Evolutionary conservation across 805 yeast species (phyloP).

Genomic region (Metschnikowia amazonensis): DNA sequence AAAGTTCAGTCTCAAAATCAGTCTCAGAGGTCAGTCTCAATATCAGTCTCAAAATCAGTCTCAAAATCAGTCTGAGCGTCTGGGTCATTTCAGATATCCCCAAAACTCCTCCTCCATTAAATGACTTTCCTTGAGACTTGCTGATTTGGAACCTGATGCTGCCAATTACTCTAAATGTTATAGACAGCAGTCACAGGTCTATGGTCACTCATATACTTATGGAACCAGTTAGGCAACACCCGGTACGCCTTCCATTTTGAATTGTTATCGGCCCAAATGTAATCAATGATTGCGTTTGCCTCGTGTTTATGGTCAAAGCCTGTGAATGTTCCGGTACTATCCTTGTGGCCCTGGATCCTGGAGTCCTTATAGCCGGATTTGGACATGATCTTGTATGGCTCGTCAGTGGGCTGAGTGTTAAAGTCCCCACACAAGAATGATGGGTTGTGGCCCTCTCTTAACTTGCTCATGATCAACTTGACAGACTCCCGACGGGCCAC

Average conservation of each 20-base stretch:
- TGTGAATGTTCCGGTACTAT: slow-evolving; percentile 44
- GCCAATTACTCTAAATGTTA: too few species aligned
- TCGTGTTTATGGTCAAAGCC: slow-evolving; percentile 40
- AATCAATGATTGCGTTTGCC: slow-evolving; percentile 37
- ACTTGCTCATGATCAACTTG: slow-evolving; percentile 37
- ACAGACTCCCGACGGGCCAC: slow-evolving; percentile 35
- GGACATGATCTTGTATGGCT: slow-evolving; percentile 38
- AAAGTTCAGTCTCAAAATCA: too few species aligned
- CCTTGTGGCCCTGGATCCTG: slow-evolving; percentile 28
- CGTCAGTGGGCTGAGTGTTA: slow-evolving; percentile 40
- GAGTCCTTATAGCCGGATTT: slow-evolving; percentile 39
- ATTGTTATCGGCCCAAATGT: slow-evolving; percentile 36
- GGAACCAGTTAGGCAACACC: slow-evolving; percentile 35
- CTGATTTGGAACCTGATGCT: too few species aligned
- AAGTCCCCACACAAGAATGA: slow-evolving; percentile 42
- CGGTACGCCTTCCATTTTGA: slow-evolving; percentile 21
- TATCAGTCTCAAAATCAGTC: too few species aligned
- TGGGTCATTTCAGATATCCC: too few species aligned
- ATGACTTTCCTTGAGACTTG: too few species aligned
- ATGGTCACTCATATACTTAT: slow-evolving; percentile 38
- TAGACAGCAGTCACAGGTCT: slow-evolving; percentile 34
- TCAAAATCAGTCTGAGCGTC: too few species aligned
- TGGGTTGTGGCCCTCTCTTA: slow-evolving; percentile 31
- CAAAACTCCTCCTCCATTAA: too few species aligned
- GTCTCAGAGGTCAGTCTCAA: too few species aligned